Evolutionary conservation across 1,139 yeast genomes (phyloP).

Genomic region (Debaryomyces coudertii): DNA sequence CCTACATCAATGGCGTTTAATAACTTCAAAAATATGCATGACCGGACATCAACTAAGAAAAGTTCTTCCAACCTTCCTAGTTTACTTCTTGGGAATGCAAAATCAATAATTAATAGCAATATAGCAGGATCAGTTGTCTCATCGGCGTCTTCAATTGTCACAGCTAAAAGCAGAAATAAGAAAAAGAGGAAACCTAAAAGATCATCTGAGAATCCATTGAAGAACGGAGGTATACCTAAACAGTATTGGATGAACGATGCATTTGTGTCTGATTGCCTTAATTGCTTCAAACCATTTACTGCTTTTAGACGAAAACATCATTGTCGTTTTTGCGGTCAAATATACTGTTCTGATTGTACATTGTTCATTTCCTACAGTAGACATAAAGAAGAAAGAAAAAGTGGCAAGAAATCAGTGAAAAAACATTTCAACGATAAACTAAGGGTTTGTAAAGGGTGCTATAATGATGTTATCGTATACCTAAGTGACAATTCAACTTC

Average conservation of each 20-base stretch:
- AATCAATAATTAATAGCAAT: conserved; percentile 36
- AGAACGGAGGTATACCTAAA: conserved; percentile 56
- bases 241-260: conserved; percentile 95
- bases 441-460: conserved; percentile 80
- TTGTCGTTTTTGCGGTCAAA: conserved; percentile 94
- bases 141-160: conserved; percentile 35
- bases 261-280: conserved; percentile 78
- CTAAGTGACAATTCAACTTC: conserved; percentile 65
- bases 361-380: conserved; percentile 73
- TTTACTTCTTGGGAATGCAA: conserved; percentile 44
- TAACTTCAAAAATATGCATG: conserved; percentile 31
- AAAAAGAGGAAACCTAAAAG: conserved; percentile 35
- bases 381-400: conserved; percentile 50
- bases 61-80: conserved; percentile 37
- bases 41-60: conserved; percentile 27
- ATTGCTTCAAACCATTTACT: conserved; percentile 73
- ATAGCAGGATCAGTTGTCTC: conserved; percentile 32
- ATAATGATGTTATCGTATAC: conserved; percentile 64
- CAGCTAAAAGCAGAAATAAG: conserved; percentile 18
- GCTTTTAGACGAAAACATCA: conserved; percentile 90
- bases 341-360: conserved; percentile 89
- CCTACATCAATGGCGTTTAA: conserved; percentile 50
- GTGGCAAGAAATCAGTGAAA: conserved; percentile 30
- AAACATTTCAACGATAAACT: conserved; percentile 61
- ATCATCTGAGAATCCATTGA: conserved; percentile 49